Evolutionary conservation across 2,329 filamentous ascomycete genomes (phyloP).

Genomic region (Colletotrichum cordylinicola): DNA sequence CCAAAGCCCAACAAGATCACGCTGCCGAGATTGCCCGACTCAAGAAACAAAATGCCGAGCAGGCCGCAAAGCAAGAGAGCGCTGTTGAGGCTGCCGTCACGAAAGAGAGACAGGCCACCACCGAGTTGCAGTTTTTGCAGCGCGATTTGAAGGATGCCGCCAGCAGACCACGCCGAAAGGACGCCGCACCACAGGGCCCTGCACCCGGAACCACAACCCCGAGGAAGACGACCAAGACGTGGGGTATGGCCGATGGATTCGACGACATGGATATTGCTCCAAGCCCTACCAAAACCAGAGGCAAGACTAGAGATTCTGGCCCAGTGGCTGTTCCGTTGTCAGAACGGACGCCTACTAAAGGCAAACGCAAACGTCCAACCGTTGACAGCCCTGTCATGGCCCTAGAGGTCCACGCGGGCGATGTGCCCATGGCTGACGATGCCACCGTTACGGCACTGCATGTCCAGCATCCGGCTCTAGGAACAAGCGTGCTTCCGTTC

Average conservation of each 20-base stretch:
- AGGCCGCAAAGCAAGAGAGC: constrained; percentile 66
- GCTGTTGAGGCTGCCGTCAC: constrained; percentile 69
- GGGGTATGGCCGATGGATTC: constrained; percentile 76
- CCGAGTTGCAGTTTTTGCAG: constrained; percentile 75
- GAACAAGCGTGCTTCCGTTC: constrained; percentile 37
- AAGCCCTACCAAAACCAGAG: constrained; percentile 60
- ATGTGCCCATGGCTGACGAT: constrained; percentile 41
- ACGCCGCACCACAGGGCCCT: constrained; percentile 29
- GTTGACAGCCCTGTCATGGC: constrained; percentile 71
- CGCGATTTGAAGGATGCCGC: constrained; percentile 71
- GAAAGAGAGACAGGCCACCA: constrained; percentile 69
- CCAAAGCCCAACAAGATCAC: constrained; percentile 65
- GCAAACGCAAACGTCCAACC: constrained; percentile 72
- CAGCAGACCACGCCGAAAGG: constrained; percentile 54
- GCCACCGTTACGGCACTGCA: background rate
- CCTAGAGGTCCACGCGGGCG: constrained; percentile 57
- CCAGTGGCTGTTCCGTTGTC: constrained; percentile 49
- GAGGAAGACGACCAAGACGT: constrained; percentile 61
- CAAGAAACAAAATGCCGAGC: constrained; percentile 68
- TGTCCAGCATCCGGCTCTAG: background rate
- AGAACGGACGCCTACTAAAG: constrained; percentile 68
- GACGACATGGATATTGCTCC: constrained; percentile 67
- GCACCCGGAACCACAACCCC: constrained; percentile 53
- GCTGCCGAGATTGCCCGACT: constrained; percentile 67
- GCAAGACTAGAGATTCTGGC: constrained; percentile 42